Evolutionary conservation across 805 yeast species (phyloP), one percentile per base, ranked within the genome.

Genomic region (Schwanniomyces polymorphus): DNA sequence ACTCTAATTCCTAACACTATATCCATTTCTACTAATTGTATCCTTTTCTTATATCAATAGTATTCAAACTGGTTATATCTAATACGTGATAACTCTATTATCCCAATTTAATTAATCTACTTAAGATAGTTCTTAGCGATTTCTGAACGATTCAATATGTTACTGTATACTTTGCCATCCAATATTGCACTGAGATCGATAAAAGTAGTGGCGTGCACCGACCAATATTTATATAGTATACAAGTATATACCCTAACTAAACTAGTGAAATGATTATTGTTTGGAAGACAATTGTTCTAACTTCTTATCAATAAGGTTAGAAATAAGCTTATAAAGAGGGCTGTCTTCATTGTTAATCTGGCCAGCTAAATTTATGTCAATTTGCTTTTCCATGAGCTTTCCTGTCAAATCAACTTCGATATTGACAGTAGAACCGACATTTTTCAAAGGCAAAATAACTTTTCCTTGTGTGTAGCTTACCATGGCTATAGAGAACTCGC

Each of bases 351-450:
- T 75, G 11, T 61, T 59, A 14, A 81, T 74, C 59, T 86, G 85
- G 42, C 76, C 74, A 49, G 77, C 75, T 50, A 87, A 68, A 52
- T 79, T 75, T 31, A 76, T 47, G 48, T 76, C 78, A 45, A 94
- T 86, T 68, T 92, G 98, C 65, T 89, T 84, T 61, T 89, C 97
- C 47, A 92, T 82, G 49, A 91, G 76, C 69, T 94, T 94, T 16
- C 98, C 99, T 34, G 92, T 87, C 43, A 92, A 74, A 65, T 94
- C 99, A 27, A 94, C 99, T 68, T 94, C 99, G 42, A 94, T 83
- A 59, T 94, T 94, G 25, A 94, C 95, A 14, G 60, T 55, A 34
- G 78, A 86, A 1, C 89, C 91, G 4, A 80, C 58, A 8, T 64
- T 52, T 61, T 89, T 91, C 47, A 60, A 55, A 7, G 97, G 85